Conservation (phyloP, 768 basidiomycete species). For the Saitozyma podzolica region DNA sequence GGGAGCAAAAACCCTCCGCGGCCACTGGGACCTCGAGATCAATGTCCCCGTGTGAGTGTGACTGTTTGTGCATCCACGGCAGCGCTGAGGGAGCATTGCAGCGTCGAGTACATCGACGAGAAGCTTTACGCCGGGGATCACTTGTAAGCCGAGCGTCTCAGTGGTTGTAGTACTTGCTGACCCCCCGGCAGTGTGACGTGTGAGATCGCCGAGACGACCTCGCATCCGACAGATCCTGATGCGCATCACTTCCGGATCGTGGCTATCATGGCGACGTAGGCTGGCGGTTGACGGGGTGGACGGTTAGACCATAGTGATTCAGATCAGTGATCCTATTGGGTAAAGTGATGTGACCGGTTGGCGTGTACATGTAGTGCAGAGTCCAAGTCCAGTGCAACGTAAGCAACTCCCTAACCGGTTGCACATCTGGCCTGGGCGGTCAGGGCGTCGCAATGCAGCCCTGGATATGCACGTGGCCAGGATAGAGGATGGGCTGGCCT, state of each 20-base stretch:
- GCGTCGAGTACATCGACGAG: slow-evolving; percentile 50
- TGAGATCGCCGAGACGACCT: slow-evolving; percentile 39
- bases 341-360: too few species aligned
- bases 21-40: slow-evolving; percentile 44
- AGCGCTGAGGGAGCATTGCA: slow-evolving; percentile 14
- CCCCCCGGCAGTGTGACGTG: slow-evolving; percentile 37
- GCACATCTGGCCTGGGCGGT: too few species aligned
- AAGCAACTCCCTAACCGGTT: too few species aligned
- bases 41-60: slow-evolving; percentile 46
- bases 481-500: too few species aligned
- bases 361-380: too few species aligned
- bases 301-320: too few species aligned
- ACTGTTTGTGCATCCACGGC: not conserved
- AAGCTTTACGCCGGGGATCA: slow-evolving; percentile 51
- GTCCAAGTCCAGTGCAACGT: too few species aligned
- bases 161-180: slow-evolving; percentile 14
- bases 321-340: too few species aligned
- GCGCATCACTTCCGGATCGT: slow-evolving; percentile 47
- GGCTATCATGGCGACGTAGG: slow-evolving; percentile 50
- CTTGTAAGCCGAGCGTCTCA: slow-evolving; percentile 46
- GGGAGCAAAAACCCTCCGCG: slow-evolving; percentile 38
- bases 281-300: not conserved
- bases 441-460: too few species aligned
- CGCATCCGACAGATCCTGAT: slow-evolving; percentile 39
- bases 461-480: too few species aligned